Conservation (phyloP, 768 basidiomycete genomes). For the Saitozyma podzolica region DNA sequence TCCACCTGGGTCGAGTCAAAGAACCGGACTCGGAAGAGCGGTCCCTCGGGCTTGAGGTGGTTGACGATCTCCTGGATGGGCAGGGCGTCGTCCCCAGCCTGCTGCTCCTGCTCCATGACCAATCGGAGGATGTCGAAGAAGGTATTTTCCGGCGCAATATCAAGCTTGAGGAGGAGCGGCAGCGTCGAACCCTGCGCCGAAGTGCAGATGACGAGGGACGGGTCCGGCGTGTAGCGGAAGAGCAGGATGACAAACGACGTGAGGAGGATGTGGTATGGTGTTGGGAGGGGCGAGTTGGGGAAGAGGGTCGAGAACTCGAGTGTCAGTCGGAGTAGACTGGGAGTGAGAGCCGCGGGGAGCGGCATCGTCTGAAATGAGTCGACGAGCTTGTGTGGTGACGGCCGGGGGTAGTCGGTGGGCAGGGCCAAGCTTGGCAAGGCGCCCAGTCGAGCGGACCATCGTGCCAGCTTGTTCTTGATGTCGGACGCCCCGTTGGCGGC, state of each 20-base stretch:
- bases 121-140: slow-evolving; percentile 86
- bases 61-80: slow-evolving; percentile 76
- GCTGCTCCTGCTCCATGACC: slow-evolving; percentile 77
- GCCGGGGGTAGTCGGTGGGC: slow-evolving; percentile 93
- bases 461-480: slow-evolving; percentile 37
- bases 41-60: slow-evolving; percentile 58
- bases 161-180: slow-evolving; percentile 79
- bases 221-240: slow-evolving; percentile 94
- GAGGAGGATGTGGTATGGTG: slow-evolving; percentile 86
- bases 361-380: slow-evolving; percentile 75
- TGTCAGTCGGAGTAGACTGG: slow-evolving; percentile 78
- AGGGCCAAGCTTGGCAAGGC: slow-evolving; percentile 85
- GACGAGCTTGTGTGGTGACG: slow-evolving; percentile 70
- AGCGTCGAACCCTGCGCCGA: slow-evolving; percentile 68
- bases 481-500: slow-evolving; percentile 5
- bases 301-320: slow-evolving; percentile 53
- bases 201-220: slow-evolving; percentile 81
- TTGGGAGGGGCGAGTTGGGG: slow-evolving; percentile 54
- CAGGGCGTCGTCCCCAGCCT: slow-evolving; percentile 76
- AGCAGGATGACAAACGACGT: slow-evolving; percentile 89
- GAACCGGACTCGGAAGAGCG: slow-evolving; percentile 90
- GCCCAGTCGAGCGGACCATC: slow-evolving; percentile 61
- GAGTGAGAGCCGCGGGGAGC: slow-evolving; percentile 67
- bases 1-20: slow-evolving; percentile 64
- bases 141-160: slow-evolving; percentile 78